Conservation (phyloP, 305 asterid genomes). For the Fraxinus velutina region DNA sequence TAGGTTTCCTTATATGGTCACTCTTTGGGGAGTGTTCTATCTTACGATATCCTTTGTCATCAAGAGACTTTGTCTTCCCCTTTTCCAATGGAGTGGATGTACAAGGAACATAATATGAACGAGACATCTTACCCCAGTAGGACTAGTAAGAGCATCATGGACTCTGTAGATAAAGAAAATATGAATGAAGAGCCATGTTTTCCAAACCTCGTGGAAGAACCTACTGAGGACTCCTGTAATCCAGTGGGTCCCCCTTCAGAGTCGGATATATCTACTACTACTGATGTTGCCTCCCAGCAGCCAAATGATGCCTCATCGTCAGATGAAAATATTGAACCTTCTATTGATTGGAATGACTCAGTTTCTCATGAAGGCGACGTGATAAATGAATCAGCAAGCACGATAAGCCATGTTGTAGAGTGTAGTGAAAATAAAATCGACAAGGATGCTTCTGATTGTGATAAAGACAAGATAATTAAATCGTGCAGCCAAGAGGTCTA, state of each 20-base stretch:
- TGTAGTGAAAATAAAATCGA: conserved; percentile 34
- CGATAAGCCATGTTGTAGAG: conserved; percentile 37
- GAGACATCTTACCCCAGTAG: conserved; percentile 23
- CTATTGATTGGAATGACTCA: conserved; percentile 20
- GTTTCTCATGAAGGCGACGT: conserved; percentile 23
- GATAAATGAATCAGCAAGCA: conserved; percentile 29
- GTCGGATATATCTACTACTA: conserved; percentile 48
- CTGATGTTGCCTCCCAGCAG: conserved; percentile 32
- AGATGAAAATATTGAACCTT: conserved; percentile 37
- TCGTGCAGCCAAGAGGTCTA: conserved; percentile 68
- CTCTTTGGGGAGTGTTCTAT: conserved; percentile 95
- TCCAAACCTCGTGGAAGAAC: conserved; percentile 38
- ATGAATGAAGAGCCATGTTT: background rate
- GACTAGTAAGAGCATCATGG: conserved; percentile 30
- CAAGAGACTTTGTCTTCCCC: conserved; percentile 71
- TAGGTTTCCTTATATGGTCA: conserved; percentile 92
- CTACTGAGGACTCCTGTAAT: conserved; percentile 37
- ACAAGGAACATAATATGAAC: conserved; percentile 43
- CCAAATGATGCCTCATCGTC: conserved; percentile 33
- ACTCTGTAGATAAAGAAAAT: conserved; percentile 25
- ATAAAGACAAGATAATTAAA: conserved; percentile 45
- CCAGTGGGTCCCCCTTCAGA: conserved; percentile 63
- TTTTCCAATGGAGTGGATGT: conserved; percentile 90
- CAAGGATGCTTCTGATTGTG: conserved; percentile 33
- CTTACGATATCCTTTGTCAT: conserved; percentile 95